These are phyloP conservation scores for Colletotrichum gigasporum DNA, from an alignment of 2,329 filamentous ascomycete species.

Conservation along the genomic window DNA sequence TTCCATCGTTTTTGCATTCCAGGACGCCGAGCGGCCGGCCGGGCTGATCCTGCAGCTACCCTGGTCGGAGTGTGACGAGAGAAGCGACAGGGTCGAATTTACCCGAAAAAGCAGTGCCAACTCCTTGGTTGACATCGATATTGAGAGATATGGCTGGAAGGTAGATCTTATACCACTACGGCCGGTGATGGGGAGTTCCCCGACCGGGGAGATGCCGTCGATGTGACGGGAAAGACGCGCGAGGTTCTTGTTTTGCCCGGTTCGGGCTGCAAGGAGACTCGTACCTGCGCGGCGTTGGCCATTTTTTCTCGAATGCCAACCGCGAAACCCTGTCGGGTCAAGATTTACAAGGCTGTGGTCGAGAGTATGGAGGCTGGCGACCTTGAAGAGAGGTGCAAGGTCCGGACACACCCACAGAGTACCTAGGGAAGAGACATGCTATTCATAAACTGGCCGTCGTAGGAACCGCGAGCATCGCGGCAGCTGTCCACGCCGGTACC, in stretches of 20 bases:
- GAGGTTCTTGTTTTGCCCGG: not conserved
- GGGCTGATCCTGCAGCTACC: constrained; percentile 4
- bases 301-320: constrained; percentile 15
- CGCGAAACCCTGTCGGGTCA: constrained; percentile 33
- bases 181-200: constrained; percentile 8
- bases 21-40: constrained; percentile 33
- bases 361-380: constrained; percentile 31
- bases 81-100: constrained; percentile 8
- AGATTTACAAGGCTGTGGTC: constrained; percentile 30
- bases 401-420: constrained; percentile 28
- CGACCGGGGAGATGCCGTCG: constrained; percentile 15
- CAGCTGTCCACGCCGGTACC: constrained; percentile 6
- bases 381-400: constrained; percentile 18
- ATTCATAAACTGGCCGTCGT: constrained; percentile 12
- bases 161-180: constrained; percentile 31
- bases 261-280: not conserved
- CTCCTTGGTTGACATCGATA: constrained; percentile 25
- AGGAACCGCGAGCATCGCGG: constrained; percentile 16
- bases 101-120: constrained; percentile 16
- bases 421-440: constrained; percentile 24
- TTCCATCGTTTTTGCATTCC: constrained; percentile 41
- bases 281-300: constrained; percentile 19
- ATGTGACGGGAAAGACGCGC: constrained; percentile 28
- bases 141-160: constrained; percentile 25
- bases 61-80: constrained; percentile 28